A percentile compares a stretch with the other conserved stretches of the same genome.
Conservation (phyloP, 345 rosid genomes). For the Camelina neglecta region DNA sequence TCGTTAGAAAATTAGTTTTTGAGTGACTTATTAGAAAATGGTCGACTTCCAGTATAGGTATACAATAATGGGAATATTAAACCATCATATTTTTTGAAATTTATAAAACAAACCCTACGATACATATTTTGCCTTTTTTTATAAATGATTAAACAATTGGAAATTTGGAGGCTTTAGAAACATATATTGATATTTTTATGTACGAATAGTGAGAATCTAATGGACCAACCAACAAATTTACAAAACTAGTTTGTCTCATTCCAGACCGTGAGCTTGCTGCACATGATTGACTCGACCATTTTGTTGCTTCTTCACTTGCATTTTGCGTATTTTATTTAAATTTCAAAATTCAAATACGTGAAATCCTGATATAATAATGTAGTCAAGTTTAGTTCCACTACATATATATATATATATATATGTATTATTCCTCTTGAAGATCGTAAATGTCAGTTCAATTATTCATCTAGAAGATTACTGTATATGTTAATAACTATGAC, state of each 20-base stretch:
- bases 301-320: conserved; percentile 32
- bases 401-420: neutral
- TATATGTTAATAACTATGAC: conserved; percentile 17
- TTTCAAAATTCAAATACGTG: conserved; percentile 37
- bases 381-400: conserved; percentile 9
- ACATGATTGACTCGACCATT: conserved; percentile 39
- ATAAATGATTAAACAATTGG: conserved; percentile 9
- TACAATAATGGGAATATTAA: conserved; percentile 1
- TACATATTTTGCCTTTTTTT: conserved; percentile 35
- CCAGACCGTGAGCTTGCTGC: conserved; percentile 34
- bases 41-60: conserved; percentile 3
- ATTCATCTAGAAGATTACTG: conserved; percentile 36
- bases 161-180: conserved; percentile 27
- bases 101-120: conserved; percentile 21
- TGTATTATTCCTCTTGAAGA: conserved; percentile 32
- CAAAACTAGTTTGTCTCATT: conserved; percentile 42
- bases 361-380: conserved; percentile 7
- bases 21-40: neutral
- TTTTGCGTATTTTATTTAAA: conserved; percentile 25
- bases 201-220: conserved; percentile 11
- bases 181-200: conserved; percentile 11
- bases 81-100: neutral
- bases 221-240: conserved; percentile 40
- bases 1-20: neutral
- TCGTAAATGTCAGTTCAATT: conserved; percentile 40